Evolutionary conservation across 139 green algal species (phyloP), one percentile per base, ranked within the genome.

Genomic region (Axilococcus clingmanii): DNA sequence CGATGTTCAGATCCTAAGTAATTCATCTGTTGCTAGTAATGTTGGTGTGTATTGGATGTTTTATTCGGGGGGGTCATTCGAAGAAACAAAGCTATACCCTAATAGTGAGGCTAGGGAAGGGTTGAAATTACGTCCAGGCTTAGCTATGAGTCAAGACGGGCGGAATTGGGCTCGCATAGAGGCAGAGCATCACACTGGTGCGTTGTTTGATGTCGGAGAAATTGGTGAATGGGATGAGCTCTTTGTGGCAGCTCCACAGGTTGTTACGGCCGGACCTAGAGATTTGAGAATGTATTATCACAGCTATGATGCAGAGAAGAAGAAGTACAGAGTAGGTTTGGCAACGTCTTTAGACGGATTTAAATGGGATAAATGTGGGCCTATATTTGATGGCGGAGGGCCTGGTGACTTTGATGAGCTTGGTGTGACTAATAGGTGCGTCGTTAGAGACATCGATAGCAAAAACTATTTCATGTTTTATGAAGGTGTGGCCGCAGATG

Each of bases 21-120:
- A 55, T 56, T 55, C 49, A 59, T 65, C 48, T 27, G 79, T 83
- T 6, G 59, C 62, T 36, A 75, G 77, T 19, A 65, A 68, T 24
- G 59, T 46, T 23, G 89, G 87, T 7, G 85, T 97, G n/a, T 95
- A 93, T 65, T 97, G 90, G 90, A 93, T 95, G 78, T 97, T 91
- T 64, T 97, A 97, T 68, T 58, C 55, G 2, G 89, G 89, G 0
- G 78, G 70, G 5, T 64, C 76, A 67, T 85, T 68, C 32, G 80
- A 93, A 59, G 48, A 69, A 3, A 65, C 75, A 17, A 5, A 33
- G 16, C 55, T 72, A 19, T 69, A 78, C 0, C 12, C 28, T 1
- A 70, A 63, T 0, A 30, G 12, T 17, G 47, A 35, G 23, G 49
- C 36, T 11, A 11, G 82, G 19, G 75, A 87, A 58, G 85, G 81